A percentile compares a stretch with the other conserved stretches of the same genome.
phyloP scores from a whole-genome alignment of 2,329 filamentous ascomycete genomes.

The Pyricularia grisea region DNA sequence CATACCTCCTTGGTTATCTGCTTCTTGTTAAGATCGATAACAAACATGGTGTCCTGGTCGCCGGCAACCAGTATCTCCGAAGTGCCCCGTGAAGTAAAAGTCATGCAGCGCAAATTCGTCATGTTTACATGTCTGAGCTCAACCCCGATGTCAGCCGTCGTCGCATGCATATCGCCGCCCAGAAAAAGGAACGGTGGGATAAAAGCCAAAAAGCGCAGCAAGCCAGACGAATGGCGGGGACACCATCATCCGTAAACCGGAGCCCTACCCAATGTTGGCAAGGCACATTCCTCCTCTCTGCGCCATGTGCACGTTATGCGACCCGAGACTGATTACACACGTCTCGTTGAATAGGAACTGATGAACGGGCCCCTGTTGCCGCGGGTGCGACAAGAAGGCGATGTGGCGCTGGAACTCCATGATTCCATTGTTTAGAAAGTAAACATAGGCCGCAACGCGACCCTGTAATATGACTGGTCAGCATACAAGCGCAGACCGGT shows the following conservation, averaged over 20 bases:
- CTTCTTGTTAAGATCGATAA: constrained; percentile 60
- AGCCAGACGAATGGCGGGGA: background rate
- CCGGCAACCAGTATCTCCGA: constrained; percentile 81
- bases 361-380: constrained; percentile 67
- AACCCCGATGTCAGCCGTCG: constrained; percentile 6
- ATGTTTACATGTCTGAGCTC: constrained; percentile 58
- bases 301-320: constrained; percentile 82
- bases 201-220: background rate
- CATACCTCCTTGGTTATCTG: constrained; percentile 50
- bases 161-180: background rate
- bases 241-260: background rate
- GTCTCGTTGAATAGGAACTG: constrained; percentile 88
- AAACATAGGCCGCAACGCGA: constrained; percentile 62
- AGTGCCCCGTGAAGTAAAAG: constrained; percentile 79
- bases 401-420: constrained; percentile 82
- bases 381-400: constrained; percentile 71
- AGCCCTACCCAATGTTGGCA: constrained; percentile 46
- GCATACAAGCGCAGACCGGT: background rate
- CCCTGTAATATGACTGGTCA: constrained; percentile 44
- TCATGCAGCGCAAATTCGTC: constrained; percentile 87
- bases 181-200: background rate
- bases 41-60: constrained; percentile 77
- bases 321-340: constrained; percentile 77
- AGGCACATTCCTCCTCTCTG: constrained; percentile 20
- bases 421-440: constrained; percentile 47